Evolutionary conservation across 2,329 filamentous ascomycete species (phyloP).

Genomic region (Incumbomyces delicatus): DNA sequence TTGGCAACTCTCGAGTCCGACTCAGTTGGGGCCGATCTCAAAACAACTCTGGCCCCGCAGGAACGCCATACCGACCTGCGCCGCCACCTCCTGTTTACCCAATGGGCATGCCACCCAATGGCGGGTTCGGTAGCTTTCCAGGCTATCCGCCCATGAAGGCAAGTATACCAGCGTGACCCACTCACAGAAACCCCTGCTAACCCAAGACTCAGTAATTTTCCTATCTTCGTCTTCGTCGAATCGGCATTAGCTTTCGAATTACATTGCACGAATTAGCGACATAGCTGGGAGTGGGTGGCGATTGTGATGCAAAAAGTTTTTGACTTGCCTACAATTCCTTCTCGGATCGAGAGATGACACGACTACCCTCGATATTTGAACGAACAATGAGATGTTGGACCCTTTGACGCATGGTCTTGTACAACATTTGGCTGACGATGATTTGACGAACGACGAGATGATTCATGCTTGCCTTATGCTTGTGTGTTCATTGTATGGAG

Average conservation of each 20-base stretch:
- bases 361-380: constrained; percentile 1
- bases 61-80: constrained; percentile 91
- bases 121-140: constrained; percentile 53
- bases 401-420: constrained; percentile 5
- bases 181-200: neutral
- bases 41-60: constrained; percentile 95
- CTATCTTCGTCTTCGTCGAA: constrained; percentile 1
- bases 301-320: constrained; percentile 3
- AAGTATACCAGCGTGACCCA: constrained; percentile 22
- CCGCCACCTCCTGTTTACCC: constrained; percentile 68
- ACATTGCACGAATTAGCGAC: constrained; percentile 4
- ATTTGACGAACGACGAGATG: constrained; percentile 5
- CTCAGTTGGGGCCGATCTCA: constrained; percentile 96
- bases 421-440: constrained; percentile 6
- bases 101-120: constrained; percentile 55
- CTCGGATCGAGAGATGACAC: neutral
- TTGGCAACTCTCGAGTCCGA: constrained; percentile 95
- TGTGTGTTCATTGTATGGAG: constrained; percentile 3
- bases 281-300: constrained; percentile 6
- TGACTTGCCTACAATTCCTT: neutral
- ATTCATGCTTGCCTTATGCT: constrained; percentile 5
- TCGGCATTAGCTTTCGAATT: constrained; percentile 1
- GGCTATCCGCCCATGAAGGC: constrained; percentile 62
- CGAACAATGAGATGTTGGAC: neutral
- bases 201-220: neutral